phyloP scores from a whole-genome alignment of 306 rosid species.

The Medicago ruthenica region DNA sequence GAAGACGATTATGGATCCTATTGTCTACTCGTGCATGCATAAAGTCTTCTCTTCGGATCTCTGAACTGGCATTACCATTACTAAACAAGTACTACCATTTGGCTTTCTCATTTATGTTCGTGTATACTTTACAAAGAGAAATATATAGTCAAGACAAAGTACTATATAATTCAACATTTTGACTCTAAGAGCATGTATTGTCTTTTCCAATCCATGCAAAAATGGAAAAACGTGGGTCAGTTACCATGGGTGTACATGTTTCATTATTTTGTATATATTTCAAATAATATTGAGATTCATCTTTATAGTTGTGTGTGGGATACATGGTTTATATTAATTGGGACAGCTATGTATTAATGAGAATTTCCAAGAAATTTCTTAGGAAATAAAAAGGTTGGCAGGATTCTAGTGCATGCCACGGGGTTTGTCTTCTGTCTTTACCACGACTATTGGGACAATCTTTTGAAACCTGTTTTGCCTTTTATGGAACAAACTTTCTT shows the following conservation, averaged over 20 bases:
- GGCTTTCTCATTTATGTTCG: conserved; percentile 5
- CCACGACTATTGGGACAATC: conserved; percentile 32
- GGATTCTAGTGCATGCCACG: conserved; percentile 43
- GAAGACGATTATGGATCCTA: too few species aligned
- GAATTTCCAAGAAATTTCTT: conserved; percentile 37
- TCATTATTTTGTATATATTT: neutral
- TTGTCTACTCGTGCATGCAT: neutral
- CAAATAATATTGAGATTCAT: too few species aligned
- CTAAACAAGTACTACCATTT: conserved; percentile 1
- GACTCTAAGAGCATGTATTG: conserved; percentile 4
- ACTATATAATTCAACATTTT: conserved; percentile 41
- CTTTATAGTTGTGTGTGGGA: too few species aligned
- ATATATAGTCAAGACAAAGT: conserved; percentile 43
- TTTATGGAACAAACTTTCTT: conserved; percentile 47
- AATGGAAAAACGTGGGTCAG: conserved; percentile 43
- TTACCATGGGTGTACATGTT: conserved; percentile 16
- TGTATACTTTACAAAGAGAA: conserved; percentile 26
- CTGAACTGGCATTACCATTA: neutral
- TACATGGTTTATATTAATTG: too few species aligned
- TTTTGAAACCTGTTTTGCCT: conserved; percentile 40
- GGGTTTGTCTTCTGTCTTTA: conserved; percentile 40
- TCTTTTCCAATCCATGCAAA: conserved; percentile 22
- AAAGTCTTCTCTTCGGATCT: conserved; percentile 28
- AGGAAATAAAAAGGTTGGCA: conserved; percentile 26
- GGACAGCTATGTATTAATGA: neutral